These are phyloP conservation scores for Tolypocladium nubicola DNA, from an alignment of 2,329 filamentous ascomycete species.

Conservation along the genomic window DNA sequence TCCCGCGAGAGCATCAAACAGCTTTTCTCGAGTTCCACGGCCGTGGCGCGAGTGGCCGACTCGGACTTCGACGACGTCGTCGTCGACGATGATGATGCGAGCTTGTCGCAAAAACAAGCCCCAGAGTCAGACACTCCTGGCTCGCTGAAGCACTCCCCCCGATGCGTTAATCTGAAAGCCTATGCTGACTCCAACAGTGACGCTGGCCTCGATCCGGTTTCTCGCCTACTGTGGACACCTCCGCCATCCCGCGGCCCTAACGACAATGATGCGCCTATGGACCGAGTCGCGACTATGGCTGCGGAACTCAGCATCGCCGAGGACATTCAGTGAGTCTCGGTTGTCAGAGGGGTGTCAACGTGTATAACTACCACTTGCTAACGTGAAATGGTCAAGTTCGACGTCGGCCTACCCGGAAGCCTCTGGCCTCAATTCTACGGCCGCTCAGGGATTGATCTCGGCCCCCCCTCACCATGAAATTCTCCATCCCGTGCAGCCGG, in stretches of 20 bases:
- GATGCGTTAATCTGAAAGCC: conserved; percentile 12
- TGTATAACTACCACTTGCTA: not conserved
- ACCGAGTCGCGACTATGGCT: not conserved
- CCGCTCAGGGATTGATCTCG: not conserved
- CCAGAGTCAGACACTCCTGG: conserved; percentile 1
- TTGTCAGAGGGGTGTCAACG: not conserved
- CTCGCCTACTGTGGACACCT: conserved; percentile 8
- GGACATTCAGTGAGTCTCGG: not conserved
- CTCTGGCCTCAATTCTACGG: not conserved
- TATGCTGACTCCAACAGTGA: conserved; percentile 1
- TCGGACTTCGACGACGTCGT: not conserved
- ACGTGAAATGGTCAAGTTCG: not conserved
- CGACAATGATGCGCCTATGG: not conserved
- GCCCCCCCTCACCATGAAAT: not conserved
- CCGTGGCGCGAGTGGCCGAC: not conserved
- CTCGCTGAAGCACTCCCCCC: conserved; percentile 13
- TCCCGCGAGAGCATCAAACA: not conserved
- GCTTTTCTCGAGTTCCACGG: not conserved
- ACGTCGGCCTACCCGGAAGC: not conserved
- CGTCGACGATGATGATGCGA: not conserved
- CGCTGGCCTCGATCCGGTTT: not conserved
- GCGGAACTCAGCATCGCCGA: not conserved
- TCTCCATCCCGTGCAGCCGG: not conserved
- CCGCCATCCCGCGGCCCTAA: conserved; percentile 7
- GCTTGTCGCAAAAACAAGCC: not conserved